These are phyloP conservation scores for Allium sativum DNA, from an alignment of 106 monocot genomes.

Conservation along the genomic window DNA sequence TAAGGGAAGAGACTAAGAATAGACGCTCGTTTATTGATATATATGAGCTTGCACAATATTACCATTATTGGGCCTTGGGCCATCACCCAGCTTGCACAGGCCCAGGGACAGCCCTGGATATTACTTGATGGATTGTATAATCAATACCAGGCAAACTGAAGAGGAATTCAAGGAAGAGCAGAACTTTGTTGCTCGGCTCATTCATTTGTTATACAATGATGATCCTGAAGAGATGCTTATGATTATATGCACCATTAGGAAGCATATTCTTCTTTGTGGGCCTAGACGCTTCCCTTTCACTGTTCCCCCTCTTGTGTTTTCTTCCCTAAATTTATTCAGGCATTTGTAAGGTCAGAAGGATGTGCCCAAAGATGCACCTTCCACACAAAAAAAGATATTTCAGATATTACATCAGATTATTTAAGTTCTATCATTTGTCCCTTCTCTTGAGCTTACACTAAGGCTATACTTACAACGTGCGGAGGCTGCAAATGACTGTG, in stretches of 20 bases:
- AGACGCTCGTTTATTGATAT: slow-evolving; percentile 79
- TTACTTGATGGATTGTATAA: slow-evolving; percentile 98
- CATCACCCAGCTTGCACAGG: no score
- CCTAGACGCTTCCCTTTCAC: slow-evolving; percentile 74
- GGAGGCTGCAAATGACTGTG: slow-evolving; percentile 99
- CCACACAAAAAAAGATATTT: slow-evolving; percentile 90
- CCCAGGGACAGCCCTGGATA: no score
- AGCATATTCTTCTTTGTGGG: slow-evolving; percentile 88
- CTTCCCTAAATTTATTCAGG: slow-evolving; percentile 87
- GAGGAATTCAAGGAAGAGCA: slow-evolving; percentile 99
- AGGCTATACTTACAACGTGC: slow-evolving; percentile 97
- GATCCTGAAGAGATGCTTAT: slow-evolving; percentile 90
- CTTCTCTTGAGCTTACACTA: slow-evolving; percentile 80
- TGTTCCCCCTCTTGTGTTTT: slow-evolving; percentile 76
- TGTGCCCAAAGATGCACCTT: slow-evolving; percentile 39
- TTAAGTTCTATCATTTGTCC: slow-evolving; percentile 73
- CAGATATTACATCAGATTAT: slow-evolving; percentile 91
- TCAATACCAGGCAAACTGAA: slow-evolving; percentile 98
- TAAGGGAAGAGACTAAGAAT: slow-evolving; percentile 72
- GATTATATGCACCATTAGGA: slow-evolving; percentile 80
- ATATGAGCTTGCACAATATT: slow-evolving; percentile 93
- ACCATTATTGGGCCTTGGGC: no score
- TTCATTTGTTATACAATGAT: slow-evolving; percentile 94
- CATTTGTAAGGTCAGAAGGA: slow-evolving; percentile 77
- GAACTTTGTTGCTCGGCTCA: slow-evolving; percentile 94